Evolutionary conservation across 257 asterid species (phyloP), one percentile per base, ranked within the genome.

Genomic region (Penstemon newberryi): DNA sequence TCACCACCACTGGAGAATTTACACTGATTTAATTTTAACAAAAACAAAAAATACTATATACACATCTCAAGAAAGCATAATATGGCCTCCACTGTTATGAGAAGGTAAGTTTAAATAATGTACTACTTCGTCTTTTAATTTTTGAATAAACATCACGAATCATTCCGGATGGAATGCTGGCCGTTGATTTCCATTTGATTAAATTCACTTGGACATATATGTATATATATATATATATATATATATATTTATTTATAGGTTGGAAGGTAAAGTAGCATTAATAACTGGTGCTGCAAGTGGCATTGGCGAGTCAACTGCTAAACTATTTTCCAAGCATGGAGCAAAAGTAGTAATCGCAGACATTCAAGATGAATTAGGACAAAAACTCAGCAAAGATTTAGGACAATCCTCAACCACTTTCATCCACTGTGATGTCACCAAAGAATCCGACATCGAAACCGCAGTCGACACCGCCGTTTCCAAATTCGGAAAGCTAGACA

Each of bases 251-350:
- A 15, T 15, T 4, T 0, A 55, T 54, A 70, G 70, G 36, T 51
- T 71, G 5, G 60, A 63, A 55, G 76, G 75, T 1, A 71, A 71
- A 59, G 76, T 71, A 10, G 76, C 76, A 0, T 4, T 71, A n/a
- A 65, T 71, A 41, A 71, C 70, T 3, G 76, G 76, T 3, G 76
- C 59, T 5, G 76, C 76, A 1, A 38, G 70, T 38, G 76, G 76
- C 0, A 71, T 71, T 0, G 76, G 76, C 47, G 76, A 71, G 53
- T 54, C 70, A 7, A 64, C 68, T 7, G 65, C 51, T 53, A 71
- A 37, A 53, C 65, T 71, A 47, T 71, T 63, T 45, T 50, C 68
- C 59, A 36, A 3, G 5, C 4, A 71, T 6, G 76, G 76, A 61
- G 76, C 76, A 2, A 63, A 63, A 39, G 76, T 55, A 5, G 42